Percentiles rank a stretch among this genome's conserved stretches.
Conservation (phyloP, 345 rosid genomes). For the Kandelia obovata region DNA sequence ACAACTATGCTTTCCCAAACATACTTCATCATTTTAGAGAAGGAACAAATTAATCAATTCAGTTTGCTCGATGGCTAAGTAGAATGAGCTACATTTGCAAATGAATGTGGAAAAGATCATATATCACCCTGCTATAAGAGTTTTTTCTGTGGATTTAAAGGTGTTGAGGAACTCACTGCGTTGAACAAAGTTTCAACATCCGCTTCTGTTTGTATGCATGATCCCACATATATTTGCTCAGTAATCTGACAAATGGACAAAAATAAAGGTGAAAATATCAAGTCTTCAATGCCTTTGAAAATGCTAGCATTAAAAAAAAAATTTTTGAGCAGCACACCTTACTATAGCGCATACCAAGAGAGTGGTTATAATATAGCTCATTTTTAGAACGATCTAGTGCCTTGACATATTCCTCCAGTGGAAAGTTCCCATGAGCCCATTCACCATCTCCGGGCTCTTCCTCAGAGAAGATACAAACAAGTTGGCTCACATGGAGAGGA, state of each 20-base stretch:
- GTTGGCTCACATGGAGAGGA: conserved; percentile 42
- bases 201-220: conserved; percentile 76
- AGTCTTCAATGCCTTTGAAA: neutral
- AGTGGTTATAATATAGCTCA: conserved; percentile 79
- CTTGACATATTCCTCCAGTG: conserved; percentile 74
- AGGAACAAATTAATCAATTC: neutral
- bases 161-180: conserved; percentile 44
- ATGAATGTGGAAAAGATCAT: neutral
- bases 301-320: neutral
- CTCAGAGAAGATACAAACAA: conserved; percentile 71
- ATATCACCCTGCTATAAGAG: neutral
- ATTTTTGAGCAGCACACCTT: conserved; percentile 56
- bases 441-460: conserved; percentile 74
- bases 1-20: neutral
- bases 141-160: conserved; percentile 4
- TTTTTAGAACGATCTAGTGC: conserved; percentile 87
- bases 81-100: neutral
- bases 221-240: conserved; percentile 85
- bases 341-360: conserved; percentile 82
- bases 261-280: neutral
- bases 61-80: neutral
- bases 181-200: conserved; percentile 64
- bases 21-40: neutral
- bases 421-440: conserved; percentile 92
- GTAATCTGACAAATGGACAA: conserved; percentile 54